Base-by-base conservation (phyloP, 352 stramenopile genomes). In the Pythium scleroteichum region DNA sequence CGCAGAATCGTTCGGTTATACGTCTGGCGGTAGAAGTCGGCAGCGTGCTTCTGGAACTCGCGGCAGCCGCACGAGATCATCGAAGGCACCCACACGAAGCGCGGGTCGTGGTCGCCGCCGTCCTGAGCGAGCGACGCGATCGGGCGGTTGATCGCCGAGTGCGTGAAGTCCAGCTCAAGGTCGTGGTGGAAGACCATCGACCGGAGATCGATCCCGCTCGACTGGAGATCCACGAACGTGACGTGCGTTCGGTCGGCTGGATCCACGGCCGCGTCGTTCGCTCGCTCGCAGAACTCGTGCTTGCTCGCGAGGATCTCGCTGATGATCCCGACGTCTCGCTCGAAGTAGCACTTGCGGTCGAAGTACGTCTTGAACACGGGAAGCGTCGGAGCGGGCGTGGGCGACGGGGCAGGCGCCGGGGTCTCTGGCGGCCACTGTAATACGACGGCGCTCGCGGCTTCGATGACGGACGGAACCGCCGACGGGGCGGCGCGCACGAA, bases 151-250 rank as follows among this genome's bases (percentile, higher is more conserved):
- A 75, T 59, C 5, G 62, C 24, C 0, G 73, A 66, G 8, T 38
- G 49, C 3, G 59, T 35, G 13, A 91, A 55, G 53, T 91, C 76
- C 20, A 90, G 35, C 54, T 70, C 70, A 4, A 91, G 53, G 40
- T 87, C 78, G 38, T 72, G 56, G 17, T 61, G 41, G 47, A 87
- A 78, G 16, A 71, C 64, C 24, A 73, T 68, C 14, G 57, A 66
- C 0, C 41, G 50, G 17, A 86, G 57, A 0, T 48, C 14, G 17
- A 58, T 27, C 2, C 52, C 52, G 3, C 59, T 61, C 12, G 66
- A 68, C 23, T 52, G 44, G 4, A 53, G 63, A 16, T 59, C 22
- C 35, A 69, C 73, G 19, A 73, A 69, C 1, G 71, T 75, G 3
- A 67, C 52, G 2, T 51, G 14, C 1, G 54, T 62, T 0, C 54